phyloP scores from a whole-genome alignment of 2,329 filamentous ascomycete species.

The Gnomoniopsis sp. region DNA sequence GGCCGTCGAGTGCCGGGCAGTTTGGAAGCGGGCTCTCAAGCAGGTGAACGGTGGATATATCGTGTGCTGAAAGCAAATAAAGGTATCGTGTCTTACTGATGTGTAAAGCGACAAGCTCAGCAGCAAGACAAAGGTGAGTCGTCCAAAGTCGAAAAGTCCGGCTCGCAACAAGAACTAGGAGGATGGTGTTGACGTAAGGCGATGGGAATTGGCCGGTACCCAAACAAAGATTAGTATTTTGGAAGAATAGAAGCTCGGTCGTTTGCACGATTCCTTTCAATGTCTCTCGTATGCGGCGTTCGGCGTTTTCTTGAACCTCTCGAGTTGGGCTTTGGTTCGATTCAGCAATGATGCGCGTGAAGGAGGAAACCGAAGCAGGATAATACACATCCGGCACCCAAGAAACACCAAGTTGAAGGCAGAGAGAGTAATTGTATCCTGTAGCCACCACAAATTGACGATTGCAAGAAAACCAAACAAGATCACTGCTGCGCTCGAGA shows the following conservation, averaged over 20 bases:
- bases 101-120: conserved; percentile 6
- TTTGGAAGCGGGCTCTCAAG: conserved; percentile 1
- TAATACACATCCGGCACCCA: not conserved
- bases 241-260: not conserved
- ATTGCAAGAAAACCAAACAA: not conserved
- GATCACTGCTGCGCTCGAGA: not conserved
- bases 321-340: not conserved
- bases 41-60: not conserved
- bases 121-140: conserved; percentile 2
- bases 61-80: conserved; percentile 10
- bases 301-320: not conserved
- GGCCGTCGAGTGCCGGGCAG: not conserved
- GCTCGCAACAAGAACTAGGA: not conserved
- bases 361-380: not conserved
- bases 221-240: not conserved
- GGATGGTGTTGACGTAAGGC: not conserved
- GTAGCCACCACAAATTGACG: not conserved
- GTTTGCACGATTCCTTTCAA: not conserved
- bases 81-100: conserved; percentile 1
- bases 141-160: not conserved
- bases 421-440: not conserved
- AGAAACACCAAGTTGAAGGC: not conserved
- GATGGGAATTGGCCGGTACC: not conserved
- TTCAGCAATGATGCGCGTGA: not conserved
- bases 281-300: not conserved